Base-by-base conservation (phyloP, 345 rosid genomes). In the Lepidium sativum region DNA sequence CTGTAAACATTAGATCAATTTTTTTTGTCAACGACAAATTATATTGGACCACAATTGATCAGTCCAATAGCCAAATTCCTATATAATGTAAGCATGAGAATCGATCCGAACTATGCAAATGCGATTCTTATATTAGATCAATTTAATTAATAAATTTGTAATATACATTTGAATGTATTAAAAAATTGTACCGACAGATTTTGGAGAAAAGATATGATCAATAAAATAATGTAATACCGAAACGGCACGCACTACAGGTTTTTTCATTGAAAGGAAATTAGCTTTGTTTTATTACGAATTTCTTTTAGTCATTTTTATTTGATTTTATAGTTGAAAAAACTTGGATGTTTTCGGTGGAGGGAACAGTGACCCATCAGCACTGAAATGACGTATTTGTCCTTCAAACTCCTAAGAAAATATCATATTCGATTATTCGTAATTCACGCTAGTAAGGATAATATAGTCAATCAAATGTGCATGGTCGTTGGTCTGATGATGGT, bases 141-240 rank as follows among this genome's bases (percentile, higher is more conserved):
- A 27, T 3, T 27, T 27, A 3, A 27, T 27, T 27, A 0, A 6
- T 27, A 5, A 27, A 27, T 27, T 27, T 27, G 7, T 27, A 27
- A 27, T 27, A 27, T n/a, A n/a, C 6, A 27, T 0, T 27, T 27
- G 31, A 5, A 9, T 59, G 59, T 69, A 14, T 50, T 23, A 23
- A 42, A 12, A 69, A 5, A 42, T 34, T 9, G 68, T 60, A 60
- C 74, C 74, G 68, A 61, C 74, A 60, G 54, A 42, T 60, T 27
- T 60, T 69, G 40, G 40, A 12, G 25, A 41, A 17, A 49, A 47
- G 4, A 69, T 49, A 60, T 20, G 15, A 10, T 50, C 8, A n/a
- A 48, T 57, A 58, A 48, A 48, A 13, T 68, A 69, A 50, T 25
- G 29, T 51, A 51, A 33, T 68, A 59, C 65, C 31, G 34, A 58